Percentiles rank a stretch among this genome's conserved stretches.
These are phyloP conservation scores for Fusarium annulatum DNA, from an alignment of 2,329 filamentous ascomycete genomes.

Conservation along the genomic window DNA sequence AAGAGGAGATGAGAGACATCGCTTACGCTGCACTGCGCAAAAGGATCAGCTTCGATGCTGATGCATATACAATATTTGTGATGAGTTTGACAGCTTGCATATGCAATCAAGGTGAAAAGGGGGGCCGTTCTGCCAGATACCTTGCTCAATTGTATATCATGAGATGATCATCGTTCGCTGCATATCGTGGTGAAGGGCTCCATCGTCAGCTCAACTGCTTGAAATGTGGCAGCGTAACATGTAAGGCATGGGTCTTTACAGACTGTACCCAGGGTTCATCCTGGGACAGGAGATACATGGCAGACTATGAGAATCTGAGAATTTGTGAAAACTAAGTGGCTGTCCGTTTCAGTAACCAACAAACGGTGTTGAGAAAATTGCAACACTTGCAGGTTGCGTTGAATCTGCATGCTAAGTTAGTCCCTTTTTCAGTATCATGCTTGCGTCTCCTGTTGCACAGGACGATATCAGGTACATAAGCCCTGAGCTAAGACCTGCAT, in stretches of 20 bases:
- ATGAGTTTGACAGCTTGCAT: constrained; percentile 6
- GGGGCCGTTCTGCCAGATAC: constrained; percentile 29
- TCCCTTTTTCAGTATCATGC: background rate
- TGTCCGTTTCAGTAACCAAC: constrained; percentile 6
- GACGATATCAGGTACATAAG: constrained; percentile 10
- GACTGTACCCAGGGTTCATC: constrained; percentile 9
- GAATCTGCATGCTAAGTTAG: background rate
- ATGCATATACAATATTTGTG: constrained; percentile 3
- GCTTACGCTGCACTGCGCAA: constrained; percentile 5
- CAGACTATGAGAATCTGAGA: background rate
- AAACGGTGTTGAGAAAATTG: constrained; percentile 13
- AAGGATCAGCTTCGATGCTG: constrained; percentile 5
- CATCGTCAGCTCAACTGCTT: constrained; percentile 25
- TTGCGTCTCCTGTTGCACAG: background rate
- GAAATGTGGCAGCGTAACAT: constrained; percentile 10
- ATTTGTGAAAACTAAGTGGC: background rate
- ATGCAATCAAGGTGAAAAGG: constrained; percentile 15
- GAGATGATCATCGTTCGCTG: constrained; percentile 45
- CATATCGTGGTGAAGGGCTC: constrained; percentile 22
- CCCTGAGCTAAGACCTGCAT: background rate
- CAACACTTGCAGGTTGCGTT: background rate
- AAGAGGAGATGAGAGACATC: constrained; percentile 7
- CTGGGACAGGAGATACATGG: background rate
- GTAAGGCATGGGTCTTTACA: constrained; percentile 15
- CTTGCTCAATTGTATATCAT: constrained; percentile 32